A percentile compares a stretch with the other conserved stretches of the same genome.
phyloP scores from a whole-genome alignment of 2,329 filamentous ascomycete species.

The Nemania sp. region DNA sequence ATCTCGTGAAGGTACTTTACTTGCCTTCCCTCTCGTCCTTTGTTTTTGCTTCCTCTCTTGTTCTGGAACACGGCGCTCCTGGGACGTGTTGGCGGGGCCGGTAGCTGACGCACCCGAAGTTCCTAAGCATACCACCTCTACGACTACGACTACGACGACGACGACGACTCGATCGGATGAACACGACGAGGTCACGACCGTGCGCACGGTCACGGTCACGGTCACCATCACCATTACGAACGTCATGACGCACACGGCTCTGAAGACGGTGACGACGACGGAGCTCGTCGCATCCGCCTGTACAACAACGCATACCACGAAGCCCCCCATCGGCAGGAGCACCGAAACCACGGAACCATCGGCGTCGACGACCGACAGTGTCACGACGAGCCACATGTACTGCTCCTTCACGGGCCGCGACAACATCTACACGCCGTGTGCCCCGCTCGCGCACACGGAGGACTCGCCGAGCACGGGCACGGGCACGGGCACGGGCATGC shows the following conservation, averaged over 20 bases:
- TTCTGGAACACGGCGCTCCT: background rate
- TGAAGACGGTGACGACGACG: conserved; percentile 19
- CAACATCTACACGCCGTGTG: conserved; percentile 30
- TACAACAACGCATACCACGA: background rate
- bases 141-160: background rate
- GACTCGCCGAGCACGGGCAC: too few species aligned
- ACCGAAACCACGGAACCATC: background rate
- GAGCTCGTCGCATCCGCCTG: conserved; percentile 12
- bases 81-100: too few species aligned
- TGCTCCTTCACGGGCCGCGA: conserved; percentile 28
- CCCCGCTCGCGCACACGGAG: background rate
- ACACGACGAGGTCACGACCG: conserved; percentile 1
- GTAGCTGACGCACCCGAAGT: conserved; percentile 3
- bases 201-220: conserved; percentile 18
- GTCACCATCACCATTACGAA: conserved; percentile 20
- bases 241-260: background rate
- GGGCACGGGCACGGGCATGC: too few species aligned
- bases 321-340: background rate
- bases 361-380: background rate
- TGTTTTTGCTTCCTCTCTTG: background rate
- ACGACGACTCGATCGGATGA: background rate
- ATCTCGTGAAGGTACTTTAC: conserved; percentile 2
- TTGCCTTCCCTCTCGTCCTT: too few species aligned
- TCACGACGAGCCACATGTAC: conserved; percentile 30
- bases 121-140: too few species aligned